Percentiles rank a stretch among this genome's conserved stretches.
Conservation (phyloP, 495 filamentous ascomycete genomes). For the Lentithecium fluviatile region DNA sequence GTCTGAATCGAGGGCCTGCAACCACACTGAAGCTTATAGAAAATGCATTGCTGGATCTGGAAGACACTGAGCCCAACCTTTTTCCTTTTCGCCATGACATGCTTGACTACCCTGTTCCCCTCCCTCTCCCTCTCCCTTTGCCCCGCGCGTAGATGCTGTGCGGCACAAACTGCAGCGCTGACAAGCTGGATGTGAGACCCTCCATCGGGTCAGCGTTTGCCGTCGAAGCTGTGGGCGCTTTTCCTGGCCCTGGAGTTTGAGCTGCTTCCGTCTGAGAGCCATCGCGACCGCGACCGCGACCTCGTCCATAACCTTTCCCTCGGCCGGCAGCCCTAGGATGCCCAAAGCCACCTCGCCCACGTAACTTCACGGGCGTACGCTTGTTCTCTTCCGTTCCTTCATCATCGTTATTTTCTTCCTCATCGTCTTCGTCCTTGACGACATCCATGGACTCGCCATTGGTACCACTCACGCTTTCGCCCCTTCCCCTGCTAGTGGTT, state of each 20-base stretch:
- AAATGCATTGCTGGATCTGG: too few species aligned
- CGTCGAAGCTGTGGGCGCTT: not conserved
- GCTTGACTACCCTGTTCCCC: too few species aligned
- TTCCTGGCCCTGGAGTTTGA: too few species aligned
- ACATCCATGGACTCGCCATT: slow-evolving; percentile 1
- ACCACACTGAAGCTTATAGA: too few species aligned
- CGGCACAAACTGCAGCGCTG: slow-evolving; percentile 24
- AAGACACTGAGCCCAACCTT: too few species aligned
- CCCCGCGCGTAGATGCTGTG: slow-evolving; percentile 8
- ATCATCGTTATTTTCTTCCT: slow-evolving; percentile 11
- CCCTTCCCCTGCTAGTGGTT: too few species aligned
- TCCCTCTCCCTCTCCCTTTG: too few species aligned
- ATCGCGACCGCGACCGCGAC: not conserved
- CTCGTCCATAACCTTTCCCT: not conserved
- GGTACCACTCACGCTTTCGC: too few species aligned
- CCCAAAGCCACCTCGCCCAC: slow-evolving; percentile 15
- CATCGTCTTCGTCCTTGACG: slow-evolving; percentile 1
- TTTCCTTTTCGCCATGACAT: too few species aligned
- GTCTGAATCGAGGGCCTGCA: too few species aligned
- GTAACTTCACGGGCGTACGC: slow-evolving; percentile 9
- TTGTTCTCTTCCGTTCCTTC: slow-evolving; percentile 2
- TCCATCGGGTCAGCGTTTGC: slow-evolving; percentile 10
- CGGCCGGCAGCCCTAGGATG: not conserved
- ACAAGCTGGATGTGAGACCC: slow-evolving; percentile 24
- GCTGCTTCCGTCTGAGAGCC: not conserved